These are phyloP conservation scores for Halophytophthora polymorphica DNA, from an alignment of 352 stramenopile species.

Conservation along the genomic window DNA sequence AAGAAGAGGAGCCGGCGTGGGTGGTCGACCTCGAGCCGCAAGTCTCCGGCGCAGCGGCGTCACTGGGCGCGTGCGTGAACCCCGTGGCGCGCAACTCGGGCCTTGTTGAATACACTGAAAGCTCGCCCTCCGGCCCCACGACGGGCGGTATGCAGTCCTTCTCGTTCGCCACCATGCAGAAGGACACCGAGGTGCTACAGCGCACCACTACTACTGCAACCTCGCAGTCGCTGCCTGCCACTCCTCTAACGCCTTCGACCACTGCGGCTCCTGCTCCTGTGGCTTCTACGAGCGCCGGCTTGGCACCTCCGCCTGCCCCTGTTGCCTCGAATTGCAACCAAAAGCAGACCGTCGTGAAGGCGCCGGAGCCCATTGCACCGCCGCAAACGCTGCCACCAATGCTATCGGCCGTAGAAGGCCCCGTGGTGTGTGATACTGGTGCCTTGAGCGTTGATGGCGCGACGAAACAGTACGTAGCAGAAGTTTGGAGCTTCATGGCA, in stretches of 20 bases:
- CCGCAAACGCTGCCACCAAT: slow-evolving; percentile 11
- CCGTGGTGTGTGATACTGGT: slow-evolving; percentile 13
- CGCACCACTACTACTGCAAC: slow-evolving; percentile 1
- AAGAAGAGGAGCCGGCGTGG: slow-evolving; percentile 46
- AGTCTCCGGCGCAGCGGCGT: slow-evolving; percentile 25
- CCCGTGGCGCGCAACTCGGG: slow-evolving; percentile 54
- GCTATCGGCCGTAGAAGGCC: slow-evolving; percentile 12
- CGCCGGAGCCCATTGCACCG: slow-evolving; percentile 27
- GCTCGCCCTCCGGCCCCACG: slow-evolving; percentile 11
- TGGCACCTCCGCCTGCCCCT: slow-evolving; percentile 17
- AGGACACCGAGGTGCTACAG: slow-evolving; percentile 24
- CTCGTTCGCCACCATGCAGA: slow-evolving; percentile 61
- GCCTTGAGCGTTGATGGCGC: background rate
- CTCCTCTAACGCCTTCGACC: slow-evolving; percentile 5
- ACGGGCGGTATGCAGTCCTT: slow-evolving; percentile 54
- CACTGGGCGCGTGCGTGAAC: slow-evolving; percentile 54
- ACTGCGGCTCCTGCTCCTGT: background rate
- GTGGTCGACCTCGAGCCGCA: slow-evolving; percentile 44
- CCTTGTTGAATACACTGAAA: slow-evolving; percentile 54
- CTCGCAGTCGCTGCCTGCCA: slow-evolving; percentile 9
- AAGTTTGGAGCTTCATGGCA: background rate
- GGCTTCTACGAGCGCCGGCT: background rate
- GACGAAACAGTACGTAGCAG: slow-evolving; percentile 23
- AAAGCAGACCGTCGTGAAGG: slow-evolving; percentile 29
- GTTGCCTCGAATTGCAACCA: slow-evolving; percentile 13